Base-by-base conservation (phyloP, 306 rosid species). In the Benincasa hispida region DNA sequence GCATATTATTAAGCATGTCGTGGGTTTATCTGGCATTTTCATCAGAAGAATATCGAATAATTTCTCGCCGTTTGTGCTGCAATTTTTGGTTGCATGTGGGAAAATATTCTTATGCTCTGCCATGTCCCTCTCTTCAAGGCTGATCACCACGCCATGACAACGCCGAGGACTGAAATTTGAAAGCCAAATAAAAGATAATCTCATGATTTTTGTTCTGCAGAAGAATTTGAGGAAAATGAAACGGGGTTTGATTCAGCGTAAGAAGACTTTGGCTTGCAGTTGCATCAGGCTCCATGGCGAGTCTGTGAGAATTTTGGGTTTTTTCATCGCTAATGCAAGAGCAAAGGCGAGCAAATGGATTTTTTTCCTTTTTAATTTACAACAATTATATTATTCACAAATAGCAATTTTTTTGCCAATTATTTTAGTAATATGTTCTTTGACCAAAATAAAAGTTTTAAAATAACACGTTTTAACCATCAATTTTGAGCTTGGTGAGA, bases 11-110 rank as follows among this genome's bases (percentile, higher is more conserved):
- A 27, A 72, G 76, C 58, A 48, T 72, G 76, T 48, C 58, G 58
- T 14, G 76, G 41, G 28, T 70, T 47, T 47, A 42, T 18, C 74
- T 22, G 74, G n/a, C 74, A 67, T 41, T 67, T 67, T 37, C 21
- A 41, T 70, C 39, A 70, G 24, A 45, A 70, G 76, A 70, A 70
- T 70, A 70, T 70, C 6, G 57, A 70, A 70, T 55, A 70, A 45
- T 70, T 70, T 45, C 11, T 13, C 57, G 47, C 9, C 10, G 24
- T 6, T 70, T 18, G 37, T 70, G 76, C 76, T 24, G 37, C 24
- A n/a, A 41, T 39, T 47, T 24, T 42, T 47, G 39, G 57, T 70
- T 25, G 57, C 76, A 47, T 45, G 22, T 69, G 55, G 35, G 39
- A 25, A 37, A 70, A 25, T 45, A 48, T 47, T 70, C 76, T 70